phyloP scores from a whole-genome alignment of 2,329 filamentous ascomycete genomes.

The Domatiomyces globalis region DNA sequence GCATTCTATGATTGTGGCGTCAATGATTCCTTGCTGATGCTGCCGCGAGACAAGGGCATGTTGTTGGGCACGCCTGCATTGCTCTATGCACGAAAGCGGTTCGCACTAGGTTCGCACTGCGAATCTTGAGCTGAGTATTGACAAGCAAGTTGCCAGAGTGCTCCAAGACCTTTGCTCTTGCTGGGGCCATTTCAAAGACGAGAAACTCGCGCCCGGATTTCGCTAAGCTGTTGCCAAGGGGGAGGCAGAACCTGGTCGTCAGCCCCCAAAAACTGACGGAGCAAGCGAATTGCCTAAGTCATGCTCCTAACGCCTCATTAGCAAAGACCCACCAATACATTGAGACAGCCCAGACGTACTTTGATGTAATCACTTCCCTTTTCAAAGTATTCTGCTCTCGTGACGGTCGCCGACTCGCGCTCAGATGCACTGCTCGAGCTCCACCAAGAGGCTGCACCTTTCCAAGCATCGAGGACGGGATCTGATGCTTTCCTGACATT shows the following conservation, averaged over 20 bases:
- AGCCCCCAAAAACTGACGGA: constrained; percentile 7
- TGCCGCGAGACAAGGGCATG: background rate
- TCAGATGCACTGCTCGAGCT: constrained; percentile 36
- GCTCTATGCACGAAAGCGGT: too few species aligned
- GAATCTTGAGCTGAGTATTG: too few species aligned
- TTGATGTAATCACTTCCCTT: constrained; percentile 92
- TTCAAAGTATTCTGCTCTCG: constrained; percentile 71
- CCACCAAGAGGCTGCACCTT: constrained; percentile 78
- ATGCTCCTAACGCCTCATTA: constrained; percentile 11
- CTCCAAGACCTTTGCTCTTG: too few species aligned
- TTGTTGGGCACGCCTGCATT: background rate
- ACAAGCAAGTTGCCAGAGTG: too few species aligned
- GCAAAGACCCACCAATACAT: constrained; percentile 1
- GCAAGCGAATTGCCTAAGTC: constrained; percentile 13
- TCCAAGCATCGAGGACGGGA: constrained; percentile 79
- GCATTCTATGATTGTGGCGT: background rate
- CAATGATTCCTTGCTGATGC: background rate
- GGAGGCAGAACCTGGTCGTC: background rate
- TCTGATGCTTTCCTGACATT: constrained; percentile 59
- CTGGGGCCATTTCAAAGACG: background rate
- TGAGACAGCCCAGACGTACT: constrained; percentile 29
- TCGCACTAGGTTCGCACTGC: too few species aligned
- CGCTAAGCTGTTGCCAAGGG: too few species aligned
- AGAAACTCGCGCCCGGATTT: background rate
- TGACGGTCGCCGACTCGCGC: constrained; percentile 54